Base-by-base conservation (phyloP, 208 protist species). In the Leishmania mexicana region DNA sequence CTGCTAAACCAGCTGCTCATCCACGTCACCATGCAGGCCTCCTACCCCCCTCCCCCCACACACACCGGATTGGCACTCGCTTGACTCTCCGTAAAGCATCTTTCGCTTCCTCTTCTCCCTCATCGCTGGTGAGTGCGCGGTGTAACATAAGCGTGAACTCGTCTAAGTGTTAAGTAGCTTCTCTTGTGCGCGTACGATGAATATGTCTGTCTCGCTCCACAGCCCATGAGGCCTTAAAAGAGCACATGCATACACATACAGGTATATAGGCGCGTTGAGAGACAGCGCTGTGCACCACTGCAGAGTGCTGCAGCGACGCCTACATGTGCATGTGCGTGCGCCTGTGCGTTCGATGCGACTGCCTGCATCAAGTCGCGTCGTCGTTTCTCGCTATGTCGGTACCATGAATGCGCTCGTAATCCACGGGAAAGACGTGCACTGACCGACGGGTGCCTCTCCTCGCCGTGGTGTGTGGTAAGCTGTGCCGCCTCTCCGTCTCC, bases 131-230 rank as follows among this genome's bases (percentile, higher is more conserved):
- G 73, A 47, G 35, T 62, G 47, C 35, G 51, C 40, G 28, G 73
- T 76, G 31, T 76, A 76, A 35, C 70, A 17, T 62, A 62, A 76
- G n/a, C 13, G 31, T 76, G 73, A 76, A 31, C 35, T 76, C 73
- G 73, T 45, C 73, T 76, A 76, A 62, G 8, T 62, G 35, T 62
- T 42, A 62, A 76, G 35, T 31, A 13, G 42, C 31, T 74, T 74
- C 31, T 28, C 28, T 21, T 24, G 13, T 10, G 21, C 31, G 40
- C 28, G 40, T 24, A 68, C 15, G 31, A 15, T 68, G 62, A 68
- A 24, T 31, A 40, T 17, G 11, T 40, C 62, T 40, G 31, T 40
- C 62, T 68, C 62, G 62, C 62, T 17, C 2, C 31, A 31, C 62
- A 17, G 31, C 31, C 31, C 62, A 38, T 40, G 5, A 68, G 31